phyloP scores from a whole-genome alignment of 352 stramenopile genomes.

The Peronospora belbahrii region DNA sequence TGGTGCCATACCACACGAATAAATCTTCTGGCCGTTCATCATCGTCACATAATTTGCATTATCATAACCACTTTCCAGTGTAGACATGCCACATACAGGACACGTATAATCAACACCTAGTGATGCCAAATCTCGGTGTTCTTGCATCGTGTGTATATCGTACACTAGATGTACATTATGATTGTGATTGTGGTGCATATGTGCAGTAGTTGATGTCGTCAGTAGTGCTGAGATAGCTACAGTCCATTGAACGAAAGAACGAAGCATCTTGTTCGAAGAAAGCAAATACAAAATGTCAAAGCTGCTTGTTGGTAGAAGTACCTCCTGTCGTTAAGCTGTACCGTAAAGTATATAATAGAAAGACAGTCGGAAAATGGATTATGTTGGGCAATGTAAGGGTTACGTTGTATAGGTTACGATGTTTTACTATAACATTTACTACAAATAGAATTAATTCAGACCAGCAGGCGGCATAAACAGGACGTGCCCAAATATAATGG shows the following conservation, averaged over 20 bases:
- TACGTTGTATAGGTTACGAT: no score
- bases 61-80: slow-evolving; percentile 38
- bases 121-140: slow-evolving; percentile 21
- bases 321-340: background rate
- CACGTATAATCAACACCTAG: slow-evolving; percentile 43
- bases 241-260: slow-evolving; percentile 1
- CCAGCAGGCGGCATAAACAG: no score
- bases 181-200: slow-evolving; percentile 22
- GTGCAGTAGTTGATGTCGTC: slow-evolving; percentile 14
- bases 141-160: slow-evolving; percentile 21
- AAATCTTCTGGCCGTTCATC: slow-evolving; percentile 55
- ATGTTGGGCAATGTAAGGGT: no score
- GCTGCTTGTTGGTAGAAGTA: background rate
- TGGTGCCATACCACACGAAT: slow-evolving; percentile 69
- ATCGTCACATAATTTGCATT: slow-evolving; percentile 59
- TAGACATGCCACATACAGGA: slow-evolving; percentile 68
- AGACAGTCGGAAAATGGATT: slow-evolving; percentile 8
- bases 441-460: no score
- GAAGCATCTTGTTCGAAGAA: slow-evolving; percentile 9
- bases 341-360: slow-evolving; percentile 8
- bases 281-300: slow-evolving; percentile 16
- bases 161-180: slow-evolving; percentile 34
- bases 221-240: slow-evolving; percentile 6
- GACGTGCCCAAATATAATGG: no score
- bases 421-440: no score